Evolutionary conservation across 768 basidiomycete species (phyloP), one percentile per base, ranked within the genome.

Genomic region (Lenzites betulinus): DNA sequence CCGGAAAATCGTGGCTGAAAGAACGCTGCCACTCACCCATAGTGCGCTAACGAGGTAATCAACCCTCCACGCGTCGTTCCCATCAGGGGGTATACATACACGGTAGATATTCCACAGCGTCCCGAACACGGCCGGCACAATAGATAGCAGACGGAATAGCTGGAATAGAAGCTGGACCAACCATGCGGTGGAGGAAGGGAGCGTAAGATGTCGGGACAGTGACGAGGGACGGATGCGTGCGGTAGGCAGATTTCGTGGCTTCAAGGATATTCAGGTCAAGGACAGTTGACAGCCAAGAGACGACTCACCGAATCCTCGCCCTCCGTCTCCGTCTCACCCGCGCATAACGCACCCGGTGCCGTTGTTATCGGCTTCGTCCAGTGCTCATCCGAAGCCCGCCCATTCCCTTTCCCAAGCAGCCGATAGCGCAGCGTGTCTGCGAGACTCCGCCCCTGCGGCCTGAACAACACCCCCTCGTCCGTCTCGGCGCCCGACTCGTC

Each of bases 301-400:
- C 15, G 20, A n/a, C 88, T 76, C 69, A 90, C 89, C 36, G 85
- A 85, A 67, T 91, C 89, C 66, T 91, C 89, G 13, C 83, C 78
- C 69, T 92, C 90, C 0, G 90, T 90, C 69, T 92, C 89, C 0
- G 90, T 90, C 74, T 91, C 89, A 7, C 88, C 88, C 26, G 87
- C 88, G 62, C 89, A 85, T 41, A 75, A 67, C 55, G 76, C 76
- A 2, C 81, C 87, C 18, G 82, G 83, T 0, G 82, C 77, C 0
- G 89, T 90, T n/a, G 83, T 87, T 66, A 90, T 89, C 13, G 65
- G 65, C 44, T 64, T 56, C 50, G 64, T 42, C 58, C 73, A 72
- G 1, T 60, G 56, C 35, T 55, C 54, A 33, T 54, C 63, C 30
- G 58, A 58, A 26, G 64, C 59, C 11, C 67, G 39, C 4, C 54